These are phyloP conservation scores for Linnemannia schmuckeri DNA, from an alignment of 192 early-diverging fungal species.

Conservation along the genomic window DNA sequence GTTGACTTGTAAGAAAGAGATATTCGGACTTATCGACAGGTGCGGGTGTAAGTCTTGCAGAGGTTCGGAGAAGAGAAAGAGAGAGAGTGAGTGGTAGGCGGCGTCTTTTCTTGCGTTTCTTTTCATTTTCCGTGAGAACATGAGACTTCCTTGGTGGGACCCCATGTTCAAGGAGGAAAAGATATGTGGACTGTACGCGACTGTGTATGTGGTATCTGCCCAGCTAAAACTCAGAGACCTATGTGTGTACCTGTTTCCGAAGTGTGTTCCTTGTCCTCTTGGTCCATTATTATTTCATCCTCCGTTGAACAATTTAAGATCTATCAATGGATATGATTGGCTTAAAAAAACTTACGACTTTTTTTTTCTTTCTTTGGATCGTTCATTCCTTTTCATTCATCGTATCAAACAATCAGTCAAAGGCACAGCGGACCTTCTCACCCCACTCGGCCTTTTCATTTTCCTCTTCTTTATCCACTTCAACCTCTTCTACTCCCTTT, in stretches of 20 bases:
- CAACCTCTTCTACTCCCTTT: background rate
- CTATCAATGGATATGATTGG: constrained; percentile 17
- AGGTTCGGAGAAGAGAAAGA: background rate
- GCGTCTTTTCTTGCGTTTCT: background rate
- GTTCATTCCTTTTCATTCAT: background rate
- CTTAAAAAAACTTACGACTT: constrained; percentile 24
- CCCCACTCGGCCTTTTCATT: background rate
- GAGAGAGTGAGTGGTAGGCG: background rate
- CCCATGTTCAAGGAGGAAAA: background rate
- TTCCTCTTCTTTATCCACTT: background rate
- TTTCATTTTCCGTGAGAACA: background rate
- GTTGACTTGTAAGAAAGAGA: background rate
- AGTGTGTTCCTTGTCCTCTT: background rate
- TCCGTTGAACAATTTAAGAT: background rate
- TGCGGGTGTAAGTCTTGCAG: background rate
- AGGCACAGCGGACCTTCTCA: constrained; percentile 1
- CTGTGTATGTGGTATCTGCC: background rate
- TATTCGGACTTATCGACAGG: background rate
- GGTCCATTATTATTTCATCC: background rate
- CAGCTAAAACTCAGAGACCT: background rate
- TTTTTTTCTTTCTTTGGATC: background rate
- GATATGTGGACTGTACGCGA: background rate
- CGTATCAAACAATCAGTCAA: background rate
- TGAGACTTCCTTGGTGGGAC: background rate
- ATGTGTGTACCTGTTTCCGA: background rate